These are phyloP conservation scores for Platanus orientalis DNA, from an alignment of 164 flowering plant genomes.

Conservation along the genomic window DNA sequence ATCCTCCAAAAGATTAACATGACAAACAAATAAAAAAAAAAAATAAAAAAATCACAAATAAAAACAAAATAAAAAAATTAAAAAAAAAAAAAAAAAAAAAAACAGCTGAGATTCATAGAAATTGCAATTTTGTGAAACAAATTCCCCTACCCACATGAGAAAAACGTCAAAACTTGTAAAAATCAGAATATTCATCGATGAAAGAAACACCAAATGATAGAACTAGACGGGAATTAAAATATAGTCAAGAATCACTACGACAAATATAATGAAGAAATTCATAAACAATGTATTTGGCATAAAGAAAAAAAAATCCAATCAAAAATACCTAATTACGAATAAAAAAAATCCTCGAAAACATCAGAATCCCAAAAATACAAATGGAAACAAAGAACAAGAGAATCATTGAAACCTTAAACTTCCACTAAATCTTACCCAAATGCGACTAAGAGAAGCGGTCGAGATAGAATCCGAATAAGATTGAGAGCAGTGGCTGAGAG, in stretches of 20 bases:
- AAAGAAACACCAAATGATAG: background rate
- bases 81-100: background rate
- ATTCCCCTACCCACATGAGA: too few relatives aligned
- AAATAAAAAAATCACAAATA: background rate
- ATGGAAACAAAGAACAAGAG: background rate
- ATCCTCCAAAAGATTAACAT: background rate
- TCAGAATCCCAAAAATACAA: background rate
- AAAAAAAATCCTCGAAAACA: too few relatives aligned
- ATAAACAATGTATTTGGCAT: too few relatives aligned
- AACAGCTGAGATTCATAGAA: too few relatives aligned
- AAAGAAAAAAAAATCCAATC: too few relatives aligned
- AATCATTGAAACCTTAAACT: background rate
- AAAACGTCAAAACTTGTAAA: background rate
- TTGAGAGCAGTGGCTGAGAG: background rate
- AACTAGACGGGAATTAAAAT: background rate
- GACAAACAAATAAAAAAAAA: background rate
- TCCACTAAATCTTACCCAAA: background rate
- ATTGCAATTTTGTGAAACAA: too few relatives aligned
- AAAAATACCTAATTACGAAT: too few relatives aligned
- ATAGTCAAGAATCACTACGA: background rate
- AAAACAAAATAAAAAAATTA: background rate
- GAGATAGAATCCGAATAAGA: background rate
- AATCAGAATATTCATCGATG: background rate
- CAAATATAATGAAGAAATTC: background rate
- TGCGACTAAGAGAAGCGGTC: too few relatives aligned